phyloP scores from a whole-genome alignment of 768 basidiomycete species.

The Postia placenta region DNA sequence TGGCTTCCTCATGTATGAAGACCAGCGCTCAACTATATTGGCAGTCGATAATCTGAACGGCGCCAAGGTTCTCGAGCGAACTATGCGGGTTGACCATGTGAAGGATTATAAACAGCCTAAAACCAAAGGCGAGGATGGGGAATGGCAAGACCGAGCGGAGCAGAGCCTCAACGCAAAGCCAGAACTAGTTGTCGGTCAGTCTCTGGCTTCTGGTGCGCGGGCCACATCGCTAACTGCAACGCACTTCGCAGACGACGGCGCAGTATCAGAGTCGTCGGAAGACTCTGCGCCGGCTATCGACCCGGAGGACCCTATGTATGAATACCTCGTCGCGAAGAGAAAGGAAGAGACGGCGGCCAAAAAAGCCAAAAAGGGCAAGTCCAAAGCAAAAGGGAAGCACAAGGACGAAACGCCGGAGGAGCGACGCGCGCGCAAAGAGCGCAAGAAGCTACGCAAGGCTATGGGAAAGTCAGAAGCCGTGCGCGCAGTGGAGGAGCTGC shows the following conservation, averaged over 20 bases:
- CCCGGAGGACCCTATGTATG: constrained; percentile 97
- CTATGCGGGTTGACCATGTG: constrained; percentile 87
- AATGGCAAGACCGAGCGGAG: constrained; percentile 79
- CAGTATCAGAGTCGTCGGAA: constrained; percentile 59
- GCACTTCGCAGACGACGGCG: constrained; percentile 37
- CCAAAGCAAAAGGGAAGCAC: constrained; percentile 59
- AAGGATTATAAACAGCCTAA: constrained; percentile 89
- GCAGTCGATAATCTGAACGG: constrained; percentile 99
- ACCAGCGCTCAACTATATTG: constrained; percentile 91
- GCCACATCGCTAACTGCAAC: background rate
- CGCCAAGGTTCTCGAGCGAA: constrained; percentile 79
- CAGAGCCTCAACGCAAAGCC: constrained; percentile 88
- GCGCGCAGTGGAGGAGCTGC: constrained; percentile 60
- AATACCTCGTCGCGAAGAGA: constrained; percentile 75
- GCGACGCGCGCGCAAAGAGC: constrained; percentile 66
- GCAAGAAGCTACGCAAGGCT: constrained; percentile 63
- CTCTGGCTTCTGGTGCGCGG: constrained; percentile 22
- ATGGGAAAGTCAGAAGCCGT: constrained; percentile 52
- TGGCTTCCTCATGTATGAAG: constrained; percentile 98
- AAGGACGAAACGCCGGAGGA: constrained; percentile 80
- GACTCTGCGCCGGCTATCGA: constrained; percentile 69
- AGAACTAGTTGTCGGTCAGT: constrained; percentile 48
- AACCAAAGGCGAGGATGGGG: constrained; percentile 72
- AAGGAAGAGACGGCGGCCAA: constrained; percentile 61
- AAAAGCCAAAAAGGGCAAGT: constrained; percentile 53